Evolutionary conservation across 2,329 filamentous ascomycete species (phyloP).

Genomic region (Cladosporium sp.): DNA sequence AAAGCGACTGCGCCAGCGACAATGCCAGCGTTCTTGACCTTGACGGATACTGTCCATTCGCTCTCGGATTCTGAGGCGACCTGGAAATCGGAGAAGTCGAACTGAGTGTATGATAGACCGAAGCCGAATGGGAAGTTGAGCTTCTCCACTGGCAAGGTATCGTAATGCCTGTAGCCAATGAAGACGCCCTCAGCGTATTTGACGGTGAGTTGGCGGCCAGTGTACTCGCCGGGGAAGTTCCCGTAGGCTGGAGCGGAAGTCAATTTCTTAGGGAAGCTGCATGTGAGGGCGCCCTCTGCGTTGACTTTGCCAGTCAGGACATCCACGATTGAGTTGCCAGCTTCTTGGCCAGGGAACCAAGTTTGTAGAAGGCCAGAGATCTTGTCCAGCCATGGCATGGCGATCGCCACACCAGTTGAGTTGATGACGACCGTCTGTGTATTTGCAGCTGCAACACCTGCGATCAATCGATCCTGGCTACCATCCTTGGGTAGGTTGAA

Average conservation of each 20-base stretch:
- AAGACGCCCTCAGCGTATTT: slow-evolving; percentile 73
- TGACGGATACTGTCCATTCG: slow-evolving; percentile 6
- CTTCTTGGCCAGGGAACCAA: slow-evolving; percentile 65
- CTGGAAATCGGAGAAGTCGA: slow-evolving; percentile 59
- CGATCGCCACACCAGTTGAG: slow-evolving; percentile 10
- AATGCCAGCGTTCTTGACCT: slow-evolving; percentile 7
- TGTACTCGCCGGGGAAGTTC: slow-evolving; percentile 70
- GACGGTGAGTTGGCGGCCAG: slow-evolving; percentile 63
- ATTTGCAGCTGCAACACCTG: slow-evolving; percentile 11
- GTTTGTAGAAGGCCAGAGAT: slow-evolving; percentile 13
- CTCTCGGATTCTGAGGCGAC: slow-evolving; percentile 32
- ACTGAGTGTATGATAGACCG: slow-evolving; percentile 72
- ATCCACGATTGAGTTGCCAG: slow-evolving; percentile 77
- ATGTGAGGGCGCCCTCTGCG: slow-evolving; percentile 72
- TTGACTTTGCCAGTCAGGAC: slow-evolving; percentile 73
- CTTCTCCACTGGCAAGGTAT: slow-evolving; percentile 60
- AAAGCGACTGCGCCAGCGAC: slow-evolving; percentile 3
- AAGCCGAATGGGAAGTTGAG: slow-evolving; percentile 77
- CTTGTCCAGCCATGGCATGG: slow-evolving; percentile 10
- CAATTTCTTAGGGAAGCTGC: slow-evolving; percentile 63
- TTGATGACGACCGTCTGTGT: slow-evolving; percentile 10
- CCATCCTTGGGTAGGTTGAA: slow-evolving; percentile 17
- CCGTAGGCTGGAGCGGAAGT: slow-evolving; percentile 65
- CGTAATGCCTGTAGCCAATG: slow-evolving; percentile 75
- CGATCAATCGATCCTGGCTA: slow-evolving; percentile 8